Conservation (phyloP, 2,329 filamentous ascomycete species). For the Aspergillus brasiliensis region DNA sequence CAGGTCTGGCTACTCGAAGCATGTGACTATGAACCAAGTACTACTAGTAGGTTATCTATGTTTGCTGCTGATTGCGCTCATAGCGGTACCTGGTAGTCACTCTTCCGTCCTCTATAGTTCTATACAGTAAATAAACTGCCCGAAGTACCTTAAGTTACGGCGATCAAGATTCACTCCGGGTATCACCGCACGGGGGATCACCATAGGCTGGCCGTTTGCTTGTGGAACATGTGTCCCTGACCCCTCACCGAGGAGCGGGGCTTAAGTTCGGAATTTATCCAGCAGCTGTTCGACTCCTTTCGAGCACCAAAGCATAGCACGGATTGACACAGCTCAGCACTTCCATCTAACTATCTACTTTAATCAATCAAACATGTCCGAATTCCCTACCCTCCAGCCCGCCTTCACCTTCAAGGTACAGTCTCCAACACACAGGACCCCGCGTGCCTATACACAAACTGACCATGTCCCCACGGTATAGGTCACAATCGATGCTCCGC, state of each 20-base stretch:
- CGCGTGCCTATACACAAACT: neutral
- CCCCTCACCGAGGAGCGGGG: neutral
- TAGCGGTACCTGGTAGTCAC: neutral
- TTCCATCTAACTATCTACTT: neutral
- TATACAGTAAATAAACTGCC: neutral
- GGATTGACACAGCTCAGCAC: neutral
- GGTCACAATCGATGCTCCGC: conserved; percentile 35
- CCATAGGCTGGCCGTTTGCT: neutral
- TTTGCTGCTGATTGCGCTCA: too few relatives aligned
- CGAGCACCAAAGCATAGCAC: too few relatives aligned
- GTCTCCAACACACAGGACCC: neutral
- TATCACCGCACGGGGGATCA: neutral
- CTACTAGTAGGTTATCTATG: too few relatives aligned
- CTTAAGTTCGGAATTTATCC: neutral
- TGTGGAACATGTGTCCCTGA: neutral
- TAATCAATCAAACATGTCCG: conserved; percentile 33
- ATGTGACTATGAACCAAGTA: neutral
- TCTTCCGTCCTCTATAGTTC: neutral
- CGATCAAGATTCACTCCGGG: neutral
- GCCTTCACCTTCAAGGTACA: conserved; percentile 44
- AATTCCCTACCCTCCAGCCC: conserved; percentile 42
- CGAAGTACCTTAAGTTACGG: neutral
- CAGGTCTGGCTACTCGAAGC: neutral
- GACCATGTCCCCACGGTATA: conserved; percentile 14
- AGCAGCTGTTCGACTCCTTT: neutral